Conservation (phyloP, 2,329 filamentous ascomycete species). For the Cadophora sp. region DNA sequence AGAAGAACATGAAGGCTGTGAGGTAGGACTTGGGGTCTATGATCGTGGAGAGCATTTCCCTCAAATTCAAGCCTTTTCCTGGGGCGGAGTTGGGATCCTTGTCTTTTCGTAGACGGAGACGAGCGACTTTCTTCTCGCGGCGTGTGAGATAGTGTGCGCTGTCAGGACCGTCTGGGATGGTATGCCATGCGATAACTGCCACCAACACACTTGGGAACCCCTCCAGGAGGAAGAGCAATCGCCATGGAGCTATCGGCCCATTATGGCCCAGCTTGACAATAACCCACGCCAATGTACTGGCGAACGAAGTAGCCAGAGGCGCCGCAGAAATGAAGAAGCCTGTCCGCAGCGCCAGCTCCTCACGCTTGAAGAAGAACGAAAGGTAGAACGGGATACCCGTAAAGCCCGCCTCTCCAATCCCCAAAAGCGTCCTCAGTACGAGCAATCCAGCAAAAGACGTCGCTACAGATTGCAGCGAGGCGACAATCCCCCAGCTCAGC, state of each 20-base stretch:
- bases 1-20: conserved; percentile 84
- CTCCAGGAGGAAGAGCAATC: conserved; percentile 83
- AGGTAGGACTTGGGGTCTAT: conserved; percentile 75
- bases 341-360: conserved; percentile 83
- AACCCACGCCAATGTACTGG: conserved; percentile 78
- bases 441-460: conserved; percentile 68
- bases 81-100: conserved; percentile 29
- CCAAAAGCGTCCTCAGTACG: conserved; percentile 61
- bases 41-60: conserved; percentile 65
- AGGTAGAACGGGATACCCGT: conserved; percentile 69
- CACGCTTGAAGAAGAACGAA: conserved; percentile 67
- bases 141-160: conserved; percentile 67
- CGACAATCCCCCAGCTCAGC: conserved; percentile 78
- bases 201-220: conserved; percentile 83
- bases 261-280: conserved; percentile 73
- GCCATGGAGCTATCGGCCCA: conserved; percentile 79
- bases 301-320: conserved; percentile 80
- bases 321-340: conserved; percentile 90
- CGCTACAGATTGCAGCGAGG: conserved; percentile 73
- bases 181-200: conserved; percentile 74
- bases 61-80: conserved; percentile 54
- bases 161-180: conserved; percentile 78
- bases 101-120: conserved; percentile 64
- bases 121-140: conserved; percentile 73
- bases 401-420: conserved; percentile 71